Evolutionary conservation across 352 stramenopile species (phyloP).

Genomic region (Globisporangium middletonii): DNA sequence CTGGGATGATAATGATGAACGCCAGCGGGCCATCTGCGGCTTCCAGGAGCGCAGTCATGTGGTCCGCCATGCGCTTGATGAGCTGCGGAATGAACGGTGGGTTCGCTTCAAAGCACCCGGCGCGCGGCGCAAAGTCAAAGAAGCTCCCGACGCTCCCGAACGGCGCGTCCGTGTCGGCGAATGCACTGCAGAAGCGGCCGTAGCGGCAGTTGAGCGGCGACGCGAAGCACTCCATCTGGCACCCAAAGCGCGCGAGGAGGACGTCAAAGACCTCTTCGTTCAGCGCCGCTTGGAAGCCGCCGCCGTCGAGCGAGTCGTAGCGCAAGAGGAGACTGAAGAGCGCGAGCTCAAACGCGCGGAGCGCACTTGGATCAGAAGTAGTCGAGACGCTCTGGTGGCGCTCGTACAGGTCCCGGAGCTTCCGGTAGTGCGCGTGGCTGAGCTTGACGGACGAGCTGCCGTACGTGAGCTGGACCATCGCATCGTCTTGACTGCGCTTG

Average conservation of each 20-base stretch:
- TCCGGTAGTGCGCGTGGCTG: slow-evolving; percentile 76
- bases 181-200: slow-evolving; percentile 87
- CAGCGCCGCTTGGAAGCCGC: slow-evolving; percentile 89
- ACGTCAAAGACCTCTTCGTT: slow-evolving; percentile 91
- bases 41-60: slow-evolving; percentile 81
- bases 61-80: slow-evolving; percentile 87
- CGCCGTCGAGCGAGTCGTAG: slow-evolving; percentile 92
- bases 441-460: slow-evolving; percentile 72
- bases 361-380: slow-evolving; percentile 14
- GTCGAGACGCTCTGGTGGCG: slow-evolving; percentile 25
- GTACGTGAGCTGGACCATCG: slow-evolving; percentile 49
- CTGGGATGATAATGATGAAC: slow-evolving; percentile 91
- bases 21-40: slow-evolving; percentile 55
- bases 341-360: slow-evolving; percentile 54
- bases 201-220: slow-evolving; percentile 93
- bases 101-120: slow-evolving; percentile 91
- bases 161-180: slow-evolving; percentile 76
- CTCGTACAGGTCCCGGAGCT: slow-evolving; percentile 81
- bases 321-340: slow-evolving; percentile 88
- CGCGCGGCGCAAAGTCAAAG: slow-evolving; percentile 88
- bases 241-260: slow-evolving; percentile 88
- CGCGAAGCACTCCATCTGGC: slow-evolving; percentile 92
- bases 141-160: slow-evolving; percentile 93
- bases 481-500: slow-evolving; percentile 22
- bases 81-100: slow-evolving; percentile 92